These are phyloP conservation scores for Protomyces inouyei DNA, from an alignment of 1,139 yeast genomes.

Conservation along the genomic window DNA sequence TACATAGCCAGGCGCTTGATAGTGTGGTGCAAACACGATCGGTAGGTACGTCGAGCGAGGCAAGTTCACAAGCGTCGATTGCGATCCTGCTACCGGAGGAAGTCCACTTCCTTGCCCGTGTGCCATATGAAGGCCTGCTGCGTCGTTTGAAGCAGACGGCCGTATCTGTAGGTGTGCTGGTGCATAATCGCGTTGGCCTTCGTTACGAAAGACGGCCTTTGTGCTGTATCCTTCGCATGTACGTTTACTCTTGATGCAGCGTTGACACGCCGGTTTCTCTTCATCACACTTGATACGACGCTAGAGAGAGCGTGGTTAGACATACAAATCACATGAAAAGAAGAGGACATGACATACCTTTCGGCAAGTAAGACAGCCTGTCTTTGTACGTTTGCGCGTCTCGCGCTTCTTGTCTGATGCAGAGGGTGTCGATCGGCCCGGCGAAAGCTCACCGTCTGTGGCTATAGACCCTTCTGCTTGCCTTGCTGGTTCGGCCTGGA, in stretches of 20 bases:
- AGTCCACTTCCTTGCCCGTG: not conserved
- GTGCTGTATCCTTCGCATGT: slow-evolving; percentile 33
- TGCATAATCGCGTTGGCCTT: slow-evolving; percentile 11
- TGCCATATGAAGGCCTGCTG: not conserved
- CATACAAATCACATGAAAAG: not conserved
- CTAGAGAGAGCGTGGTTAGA: not conserved
- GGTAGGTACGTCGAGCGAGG: not conserved
- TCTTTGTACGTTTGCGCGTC: slow-evolving; percentile 35
- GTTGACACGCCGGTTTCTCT: slow-evolving; percentile 35
- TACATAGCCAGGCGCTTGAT: not conserved
- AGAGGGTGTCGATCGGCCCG: slow-evolving; percentile 51
- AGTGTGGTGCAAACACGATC: slow-evolving; percentile 14
- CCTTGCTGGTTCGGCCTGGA: not conserved
- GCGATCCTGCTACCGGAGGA: not conserved
- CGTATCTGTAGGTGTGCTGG: slow-evolving; percentile 7
- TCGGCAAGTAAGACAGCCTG: slow-evolving; percentile 37
- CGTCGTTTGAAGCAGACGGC: slow-evolving; percentile 2
- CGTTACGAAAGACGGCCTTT: slow-evolving; percentile 26
- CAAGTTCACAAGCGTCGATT: not conserved
- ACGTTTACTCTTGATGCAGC: slow-evolving; percentile 35
- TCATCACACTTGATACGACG: slow-evolving; percentile 37
- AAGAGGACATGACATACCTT: slow-evolving; percentile 19
- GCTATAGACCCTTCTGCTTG: not conserved
- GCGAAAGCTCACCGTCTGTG: not conserved
- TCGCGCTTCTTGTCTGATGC: slow-evolving; percentile 29